Base-by-base conservation (phyloP, 805 yeast species). In the Ogataea corticis region DNA sequence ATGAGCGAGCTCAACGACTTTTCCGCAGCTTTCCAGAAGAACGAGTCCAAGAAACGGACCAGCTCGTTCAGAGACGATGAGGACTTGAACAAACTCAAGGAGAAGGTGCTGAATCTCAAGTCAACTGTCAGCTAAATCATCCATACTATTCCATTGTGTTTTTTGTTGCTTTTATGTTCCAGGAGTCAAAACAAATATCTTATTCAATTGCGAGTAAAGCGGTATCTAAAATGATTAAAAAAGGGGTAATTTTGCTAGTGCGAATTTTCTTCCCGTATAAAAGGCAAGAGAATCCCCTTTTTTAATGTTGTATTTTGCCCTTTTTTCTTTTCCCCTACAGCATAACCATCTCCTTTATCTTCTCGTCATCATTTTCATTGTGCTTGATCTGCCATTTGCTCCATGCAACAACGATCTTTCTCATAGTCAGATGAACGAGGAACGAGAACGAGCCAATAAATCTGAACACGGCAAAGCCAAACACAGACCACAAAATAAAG, bases 401-500 rank as follows among this genome's bases (percentile, higher is more conserved):
- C 38, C 58, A 54, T 7, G 62, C 52, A 21, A 64, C 63, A 19
- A 66, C 64, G 14, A 59, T 44, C 40, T 51, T 63, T 45, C 72
- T 66, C 14, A 70, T 38, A 3, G 52, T 52, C 11, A 65, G 52
- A 54, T 75, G 77, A 10, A 76, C 32, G 57, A 94, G 72, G 69
- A 83, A 94, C 1, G 82, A 76, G 33, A 81, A 57, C 0, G 97
- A 87, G 1, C 98, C 99, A 23, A 77, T 44, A 1, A 91, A 96
- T 67, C 98, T 79, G 66, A 90, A 77, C 4, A 81, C 69, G 0
- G 98, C 85, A 56, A 94, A 73, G 0, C 78, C 83, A 2, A 97
- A 96, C 45, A 92, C 97, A 9, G 92, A 77, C 97, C 97, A 91
- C 49, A 94, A 71, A 56, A 94, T 87, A 60, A 89, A 82, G 21